phyloP scores from a whole-genome alignment of 2,329 filamentous ascomycete species.

The Chaetomium strumarium region DNA sequence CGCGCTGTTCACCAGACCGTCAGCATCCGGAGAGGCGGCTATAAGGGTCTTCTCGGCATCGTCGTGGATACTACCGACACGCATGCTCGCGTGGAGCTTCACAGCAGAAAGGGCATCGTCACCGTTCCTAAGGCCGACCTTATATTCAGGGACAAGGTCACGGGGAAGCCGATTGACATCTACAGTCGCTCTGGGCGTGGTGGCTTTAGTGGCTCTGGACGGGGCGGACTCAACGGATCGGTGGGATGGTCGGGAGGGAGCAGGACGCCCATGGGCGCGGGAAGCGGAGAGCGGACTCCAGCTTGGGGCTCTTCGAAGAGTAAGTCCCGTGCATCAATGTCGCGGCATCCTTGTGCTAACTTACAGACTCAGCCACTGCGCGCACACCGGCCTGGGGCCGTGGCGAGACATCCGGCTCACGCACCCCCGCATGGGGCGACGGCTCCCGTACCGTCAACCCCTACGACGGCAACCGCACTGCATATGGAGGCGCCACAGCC shows the following conservation, averaged over 20 bases:
- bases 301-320: constrained; percentile 63
- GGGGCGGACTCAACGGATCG: constrained; percentile 32
- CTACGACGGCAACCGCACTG: constrained; percentile 69
- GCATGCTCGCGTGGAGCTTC: constrained; percentile 82
- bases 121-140: constrained; percentile 76
- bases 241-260: constrained; percentile 57
- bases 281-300: constrained; percentile 63
- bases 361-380: constrained; percentile 43
- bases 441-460: constrained; percentile 63
- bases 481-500: constrained; percentile 64
- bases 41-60: constrained; percentile 90
- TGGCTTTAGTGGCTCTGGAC: constrained; percentile 26
- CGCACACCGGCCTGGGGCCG: constrained; percentile 59
- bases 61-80: constrained; percentile 90
- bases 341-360: constrained; percentile 14
- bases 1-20: constrained; percentile 86
- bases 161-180: constrained; percentile 72
- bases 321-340: constrained; percentile 39
- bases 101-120: constrained; percentile 89
- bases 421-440: constrained; percentile 67
- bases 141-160: constrained; percentile 78
- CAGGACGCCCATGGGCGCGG: constrained; percentile 60
- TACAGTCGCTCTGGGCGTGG: constrained; percentile 43
- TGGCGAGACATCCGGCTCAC: constrained; percentile 47
- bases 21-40: constrained; percentile 76